Base-by-base conservation (phyloP, 225 moss, liverwort and hornwort species). In the Climacium dendroides region DNA sequence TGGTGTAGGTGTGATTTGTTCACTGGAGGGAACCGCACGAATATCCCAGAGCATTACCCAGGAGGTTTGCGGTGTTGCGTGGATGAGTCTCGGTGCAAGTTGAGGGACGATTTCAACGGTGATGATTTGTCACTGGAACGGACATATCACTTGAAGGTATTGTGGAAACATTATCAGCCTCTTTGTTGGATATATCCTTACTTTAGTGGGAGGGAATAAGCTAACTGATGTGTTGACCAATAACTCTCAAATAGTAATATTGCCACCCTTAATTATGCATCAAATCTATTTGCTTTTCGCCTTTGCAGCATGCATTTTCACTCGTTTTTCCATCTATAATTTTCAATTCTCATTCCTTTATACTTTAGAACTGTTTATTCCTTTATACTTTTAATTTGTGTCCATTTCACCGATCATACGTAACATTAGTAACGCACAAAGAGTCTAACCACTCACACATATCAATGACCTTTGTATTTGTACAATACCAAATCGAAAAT, bases 21-120 rank as follows among this genome's bases (percentile, higher is more conserved):
- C 37, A 77, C 86, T 3, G 93, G 91, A 47, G 78, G 80, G 23
- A 90, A 87, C 73, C 85, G 78, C 64, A 81, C 88, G 8, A 16
- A 15, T 19, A 6, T 83, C 6, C 85, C 92, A 53, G 91, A 87
- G 26, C 52, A 86, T 74, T 94, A 94, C 12, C 7, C 54, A 28
- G 94, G 94, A 24, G 94, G 92, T 45, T 41, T 93, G 73, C 70
- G 0, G 19, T 94, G 94, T 83, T 94, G 94, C 65, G 50, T 6
- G 6, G 93, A 93, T 34, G 93, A 85, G 83, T 10, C 92, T 83
- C 89, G 89, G 80, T 94, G 92, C 88, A 69, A 85, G 70, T 28
- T 94, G 60, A 67, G 61, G 52, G 91, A 90, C 32, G 89, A 89
- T 34, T 9, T 92, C 26, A 84, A 92, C 65, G 83, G 86, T 41